A percentile compares a stretch with the other conserved stretches of the same genome.
These are phyloP conservation scores for Zelonia costaricensis DNA, from an alignment of 208 protist species.

Conservation along the genomic window DNA sequence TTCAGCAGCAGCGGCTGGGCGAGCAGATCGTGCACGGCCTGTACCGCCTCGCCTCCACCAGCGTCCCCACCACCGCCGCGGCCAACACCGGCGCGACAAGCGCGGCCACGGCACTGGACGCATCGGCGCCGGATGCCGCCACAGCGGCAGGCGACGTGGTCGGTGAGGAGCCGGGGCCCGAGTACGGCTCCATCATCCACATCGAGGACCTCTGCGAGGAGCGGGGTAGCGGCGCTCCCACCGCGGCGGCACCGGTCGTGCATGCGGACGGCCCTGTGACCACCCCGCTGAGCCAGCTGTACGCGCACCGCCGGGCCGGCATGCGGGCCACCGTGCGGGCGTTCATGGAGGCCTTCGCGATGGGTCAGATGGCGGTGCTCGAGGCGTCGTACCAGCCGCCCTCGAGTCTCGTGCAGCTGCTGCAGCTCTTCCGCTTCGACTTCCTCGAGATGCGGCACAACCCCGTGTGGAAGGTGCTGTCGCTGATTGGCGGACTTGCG, in stretches of 20 bases:
- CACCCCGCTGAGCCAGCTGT: constrained; percentile 24
- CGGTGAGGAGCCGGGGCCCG: no score
- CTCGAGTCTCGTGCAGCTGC: constrained; percentile 32
- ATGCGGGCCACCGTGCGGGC: constrained; percentile 27
- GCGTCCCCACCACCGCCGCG: neutral
- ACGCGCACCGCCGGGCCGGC: constrained; percentile 14
- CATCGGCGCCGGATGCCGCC: neutral
- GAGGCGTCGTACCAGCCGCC: constrained; percentile 30
- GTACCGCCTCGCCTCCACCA: constrained; percentile 25
- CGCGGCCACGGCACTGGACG: neutral
- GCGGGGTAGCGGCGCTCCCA: neutral
- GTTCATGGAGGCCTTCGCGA: constrained; percentile 54
- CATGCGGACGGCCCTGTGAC: constrained; percentile 4
- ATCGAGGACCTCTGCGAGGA: neutral
- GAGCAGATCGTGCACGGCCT: constrained; percentile 29
- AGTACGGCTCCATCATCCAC: neutral
- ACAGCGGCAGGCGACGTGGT: no score
- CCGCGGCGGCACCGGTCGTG: neutral
- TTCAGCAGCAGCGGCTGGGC: constrained; percentile 19
- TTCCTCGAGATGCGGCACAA: constrained; percentile 52
- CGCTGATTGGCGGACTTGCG: constrained; percentile 27
- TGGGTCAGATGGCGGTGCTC: constrained; percentile 31
- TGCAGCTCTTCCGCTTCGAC: constrained; percentile 53
- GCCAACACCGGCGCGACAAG: neutral
- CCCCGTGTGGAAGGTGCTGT: constrained; percentile 8